Evolutionary conservation across 805 yeast species (phyloP), one percentile per base, ranked within the genome.

Genomic region (Wickerhamiella siamensis): DNA sequence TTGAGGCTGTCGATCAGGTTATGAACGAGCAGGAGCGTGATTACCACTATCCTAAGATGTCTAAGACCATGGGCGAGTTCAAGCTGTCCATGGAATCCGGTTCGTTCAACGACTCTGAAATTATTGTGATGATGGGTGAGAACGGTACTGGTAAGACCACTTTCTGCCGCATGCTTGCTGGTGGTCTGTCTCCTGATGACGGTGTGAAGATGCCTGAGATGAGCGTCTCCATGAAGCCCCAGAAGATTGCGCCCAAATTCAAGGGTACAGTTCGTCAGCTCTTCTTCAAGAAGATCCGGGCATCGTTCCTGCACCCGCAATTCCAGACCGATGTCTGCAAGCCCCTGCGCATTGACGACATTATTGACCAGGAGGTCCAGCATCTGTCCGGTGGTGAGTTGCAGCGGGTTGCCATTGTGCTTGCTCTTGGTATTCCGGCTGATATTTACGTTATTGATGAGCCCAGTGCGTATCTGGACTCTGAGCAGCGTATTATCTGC

Each of bases 121-220:
- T 91, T 55, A 72, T 91, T 56, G 98, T 91, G 44, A 83, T 91
- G 95, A 88, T 91, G 94, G 99, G 99, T 61, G 98, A 91, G 68
- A 91, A 91, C 64, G 99, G 99, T 69, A 91, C 98, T 16, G 99
- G 99, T 70, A 91, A 91, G 69, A 91, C 99, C 33, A 91, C 99
- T 14, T 79, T 91, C 70, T 88, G 96, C 74, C 83, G 81, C 63
- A 69, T 91, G 56, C 71, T 91, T 56, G 97, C 99, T 18, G 98
- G 97, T 59, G 84, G 84, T 21, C 71, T 83, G 52, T 71, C 80
- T 39, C 88, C 98, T 26, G 98, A 91, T 64, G 74, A 72, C 51
- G 83, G 83, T 44, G 61, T 67, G 46, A 75, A 77, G 58, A 77
- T 83, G 47, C 96, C 96, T 39, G 79, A 82, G 61, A 67, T 91